A percentile compares a stretch with the other conserved stretches of the same genome.
Conservation (phyloP, 495 filamentous ascomycete genomes). For the Penicillium egyptiacum region DNA sequence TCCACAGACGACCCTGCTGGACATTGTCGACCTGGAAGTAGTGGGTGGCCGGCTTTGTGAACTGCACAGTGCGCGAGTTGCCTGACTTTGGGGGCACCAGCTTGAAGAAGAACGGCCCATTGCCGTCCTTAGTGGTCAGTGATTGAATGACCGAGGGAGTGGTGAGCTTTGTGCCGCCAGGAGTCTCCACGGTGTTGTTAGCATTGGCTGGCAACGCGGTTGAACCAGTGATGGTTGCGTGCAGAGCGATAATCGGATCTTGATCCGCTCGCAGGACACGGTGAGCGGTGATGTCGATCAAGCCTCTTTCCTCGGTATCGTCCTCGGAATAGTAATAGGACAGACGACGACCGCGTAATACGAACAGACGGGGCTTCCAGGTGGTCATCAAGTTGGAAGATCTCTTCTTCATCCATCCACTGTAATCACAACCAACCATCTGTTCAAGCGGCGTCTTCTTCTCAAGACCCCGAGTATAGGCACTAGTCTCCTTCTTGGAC, state of each 20-base stretch:
- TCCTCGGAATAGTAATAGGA: slow-evolving; percentile 96
- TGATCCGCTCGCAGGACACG: slow-evolving; percentile 93
- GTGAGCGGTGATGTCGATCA: slow-evolving; percentile 97
- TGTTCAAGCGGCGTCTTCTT: slow-evolving; percentile 82
- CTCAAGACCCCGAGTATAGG: slow-evolving; percentile 83
- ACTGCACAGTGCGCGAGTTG: slow-evolving; percentile 88
- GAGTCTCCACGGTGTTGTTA: slow-evolving; percentile 47
- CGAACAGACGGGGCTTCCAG: slow-evolving; percentile 94
- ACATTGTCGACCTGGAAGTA: slow-evolving; percentile 95
- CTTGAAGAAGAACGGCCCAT: slow-evolving; percentile 94
- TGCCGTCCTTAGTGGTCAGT: slow-evolving; percentile 34
- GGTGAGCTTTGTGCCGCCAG: slow-evolving; percentile 31
- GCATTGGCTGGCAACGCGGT: slow-evolving; percentile 70
- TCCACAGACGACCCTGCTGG: slow-evolving; percentile 88
- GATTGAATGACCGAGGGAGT: slow-evolving; percentile 15
- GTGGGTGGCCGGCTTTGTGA: slow-evolving; percentile 94
- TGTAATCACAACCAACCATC: slow-evolving; percentile 85
- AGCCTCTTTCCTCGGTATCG: slow-evolving; percentile 86
- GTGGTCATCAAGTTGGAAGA: slow-evolving; percentile 92
- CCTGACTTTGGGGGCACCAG: slow-evolving; percentile 87
- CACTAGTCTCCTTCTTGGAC: slow-evolving; percentile 91
- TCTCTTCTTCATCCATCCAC: slow-evolving; percentile 99
- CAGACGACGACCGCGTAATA: slow-evolving; percentile 84
- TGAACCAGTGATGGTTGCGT: slow-evolving; percentile 87
- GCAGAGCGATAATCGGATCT: slow-evolving; percentile 83